Evolutionary conservation across 345 rosid species (phyloP).

Genomic region (Populus pruinosa): DNA sequence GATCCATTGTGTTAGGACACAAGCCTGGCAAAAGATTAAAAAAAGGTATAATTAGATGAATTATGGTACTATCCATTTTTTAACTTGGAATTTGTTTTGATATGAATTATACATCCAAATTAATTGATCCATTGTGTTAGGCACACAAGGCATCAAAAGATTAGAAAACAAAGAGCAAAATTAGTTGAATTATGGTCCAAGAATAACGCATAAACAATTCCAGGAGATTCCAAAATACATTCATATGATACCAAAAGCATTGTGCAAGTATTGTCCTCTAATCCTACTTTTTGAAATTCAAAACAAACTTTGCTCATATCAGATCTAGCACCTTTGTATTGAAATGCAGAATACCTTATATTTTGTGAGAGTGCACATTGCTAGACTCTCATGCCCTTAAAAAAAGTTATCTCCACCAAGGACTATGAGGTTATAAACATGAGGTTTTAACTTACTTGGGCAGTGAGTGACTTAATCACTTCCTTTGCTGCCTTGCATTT

Average conservation of each 20-base stretch:
- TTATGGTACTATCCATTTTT: too few relatives aligned
- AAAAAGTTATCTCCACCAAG: neutral
- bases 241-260: neutral
- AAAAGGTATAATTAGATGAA: too few relatives aligned
- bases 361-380: neutral
- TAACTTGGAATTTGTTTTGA: too few relatives aligned
- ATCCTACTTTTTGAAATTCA: neutral
- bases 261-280: neutral
- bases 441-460: constrained; percentile 34
- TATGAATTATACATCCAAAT: too few relatives aligned
- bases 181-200: too few relatives aligned
- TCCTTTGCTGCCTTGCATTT: constrained; percentile 55
- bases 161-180: too few relatives aligned
- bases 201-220: neutral
- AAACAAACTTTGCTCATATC: neutral
- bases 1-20: too few relatives aligned
- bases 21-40: too few relatives aligned
- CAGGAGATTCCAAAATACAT: neutral
- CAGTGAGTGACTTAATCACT: constrained; percentile 51
- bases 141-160: too few relatives aligned
- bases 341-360: neutral
- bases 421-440: neutral
- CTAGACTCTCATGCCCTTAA: neutral
- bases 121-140: too few relatives aligned
- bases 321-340: neutral